Percentiles rank a stretch among this genome's conserved stretches.
Evolutionary conservation across 2,329 filamentous ascomycete genomes (phyloP).

Genomic region (Cercospora sesami): DNA sequence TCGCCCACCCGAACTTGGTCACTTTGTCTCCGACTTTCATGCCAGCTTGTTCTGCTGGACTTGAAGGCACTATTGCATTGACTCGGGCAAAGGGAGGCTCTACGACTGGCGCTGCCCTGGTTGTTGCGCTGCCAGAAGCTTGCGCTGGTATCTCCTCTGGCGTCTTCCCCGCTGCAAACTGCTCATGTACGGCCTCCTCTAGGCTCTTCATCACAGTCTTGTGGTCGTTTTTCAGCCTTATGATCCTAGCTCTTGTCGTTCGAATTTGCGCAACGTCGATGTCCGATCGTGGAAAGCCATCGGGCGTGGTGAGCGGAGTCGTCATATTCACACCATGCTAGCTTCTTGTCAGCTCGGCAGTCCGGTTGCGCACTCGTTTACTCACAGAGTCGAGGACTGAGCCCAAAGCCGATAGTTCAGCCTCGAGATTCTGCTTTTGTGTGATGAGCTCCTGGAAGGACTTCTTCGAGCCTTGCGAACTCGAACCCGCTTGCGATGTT

Average conservation of each 20-base stretch:
- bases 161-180: conserved; percentile 64
- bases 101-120: conserved; percentile 37
- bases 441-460: conserved; percentile 77
- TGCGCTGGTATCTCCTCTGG: conserved; percentile 19
- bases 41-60: conserved; percentile 81
- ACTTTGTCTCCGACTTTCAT: conserved; percentile 78
- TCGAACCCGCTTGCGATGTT: conserved; percentile 41
- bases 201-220: conserved; percentile 81
- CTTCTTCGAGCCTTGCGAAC: conserved; percentile 55
- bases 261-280: conserved; percentile 95
- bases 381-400: conserved; percentile 84
- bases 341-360: conserved; percentile 20
- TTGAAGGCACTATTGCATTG: conserved; percentile 73
- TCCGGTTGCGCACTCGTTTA: conserved; percentile 16
- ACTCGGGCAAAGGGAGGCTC: conserved; percentile 81
- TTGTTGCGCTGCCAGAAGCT: conserved; percentile 17
- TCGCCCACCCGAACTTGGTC: conserved; percentile 87
- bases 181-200: conserved; percentile 82
- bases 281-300: conserved; percentile 90
- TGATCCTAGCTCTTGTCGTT: conserved; percentile 87
- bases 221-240: conserved; percentile 87
- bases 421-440: conserved; percentile 82
- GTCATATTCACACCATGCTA: conserved; percentile 94
- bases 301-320: conserved; percentile 78
- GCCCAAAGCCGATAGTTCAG: conserved; percentile 80